Evolutionary conservation across 306 rosid genomes (phyloP), one percentile per base, ranked within the genome.

Genomic region (peach (Prunus persica)): DNA sequence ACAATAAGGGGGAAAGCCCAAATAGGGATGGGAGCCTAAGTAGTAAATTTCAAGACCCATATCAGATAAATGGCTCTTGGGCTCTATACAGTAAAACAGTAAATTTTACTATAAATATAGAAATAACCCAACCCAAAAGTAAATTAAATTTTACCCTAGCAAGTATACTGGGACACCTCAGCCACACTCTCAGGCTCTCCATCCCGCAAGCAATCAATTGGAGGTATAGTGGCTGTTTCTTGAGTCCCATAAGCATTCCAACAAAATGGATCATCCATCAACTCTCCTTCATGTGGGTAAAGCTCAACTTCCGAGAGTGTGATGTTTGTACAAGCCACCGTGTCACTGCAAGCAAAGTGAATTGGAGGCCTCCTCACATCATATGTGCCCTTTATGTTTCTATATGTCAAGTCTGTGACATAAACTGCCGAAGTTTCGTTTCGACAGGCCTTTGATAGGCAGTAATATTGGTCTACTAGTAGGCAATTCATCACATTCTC

Each of bases 161-260:
- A 91, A 54, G 76, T 87, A 84, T 83, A 91, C n/a, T 70, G 34
- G 0, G 87, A 58, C 50, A 61, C 70, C 77, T 89, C 97, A 2
- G 43, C 76, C 10, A 84, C 52, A 0, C 67, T 75, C 19, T 86
- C 88, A 72, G 98, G 96, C 4, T 69, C 76, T 24, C 98, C 98
- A 9, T 92, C 96, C 69, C 78, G 91, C n/a, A 96, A 85, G 79
- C 99, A 96, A 85, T 79, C 77, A 63, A 96, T 66, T 12, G 98
- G 99, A 73, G 99, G 99, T 8, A 96, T 92, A 18, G 96, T 90
- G 61, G 90, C 52, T 15, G 96, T 89, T 74, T 92, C 90, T 50
- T 92, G 91, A 27, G 58, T 80, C 32, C 98, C 98, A 80, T 88
- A 96, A 65, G 99, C 97, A 80, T 92, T 92, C 99, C 99, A 96